These are phyloP conservation scores for Lonicera japonica DNA, from an alignment of 129 eudicot genomes.

Conservation along the genomic window DNA sequence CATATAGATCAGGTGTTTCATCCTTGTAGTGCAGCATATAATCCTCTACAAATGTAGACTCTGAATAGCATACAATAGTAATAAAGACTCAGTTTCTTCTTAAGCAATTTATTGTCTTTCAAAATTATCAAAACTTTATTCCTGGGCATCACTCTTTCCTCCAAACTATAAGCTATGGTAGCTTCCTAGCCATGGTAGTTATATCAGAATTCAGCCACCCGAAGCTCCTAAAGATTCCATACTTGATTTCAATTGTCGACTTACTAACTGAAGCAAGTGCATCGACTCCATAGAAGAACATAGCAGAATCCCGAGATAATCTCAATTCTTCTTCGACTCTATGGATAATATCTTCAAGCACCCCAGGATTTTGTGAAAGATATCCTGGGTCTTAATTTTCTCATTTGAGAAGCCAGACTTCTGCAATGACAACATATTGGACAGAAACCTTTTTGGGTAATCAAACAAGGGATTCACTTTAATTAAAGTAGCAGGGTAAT, in stretches of 20 bases:
- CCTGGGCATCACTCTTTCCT: constrained; percentile 41
- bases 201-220: constrained; percentile 37
- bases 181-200: constrained; percentile 14
- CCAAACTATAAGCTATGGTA: constrained; percentile 29
- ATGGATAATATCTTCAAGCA: constrained; percentile 10
- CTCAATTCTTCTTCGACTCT: constrained; percentile 24
- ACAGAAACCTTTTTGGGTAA: constrained; percentile 1
- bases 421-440: constrained; percentile 17
- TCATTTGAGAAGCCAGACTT: constrained; percentile 26
- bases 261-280: constrained; percentile 9
- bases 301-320: constrained; percentile 11
- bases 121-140: constrained; percentile 22
- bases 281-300: constrained; percentile 26
- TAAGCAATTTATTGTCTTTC: constrained; percentile 32
- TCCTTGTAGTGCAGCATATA: constrained; percentile 28
- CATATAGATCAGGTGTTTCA: constrained; percentile 11
- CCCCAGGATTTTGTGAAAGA: constrained; percentile 3
- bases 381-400: constrained; percentile 13
- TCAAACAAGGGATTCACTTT: background rate
- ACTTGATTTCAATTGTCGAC: constrained; percentile 16
- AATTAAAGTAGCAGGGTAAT: background rate
- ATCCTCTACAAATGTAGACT: constrained; percentile 19
- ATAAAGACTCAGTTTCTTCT: constrained; percentile 13
- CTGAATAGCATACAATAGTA: constrained; percentile 5
- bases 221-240: constrained; percentile 26